phyloP scores from a whole-genome alignment of 768 basidiomycete genomes.

The Roridomyces roridus region DNA sequence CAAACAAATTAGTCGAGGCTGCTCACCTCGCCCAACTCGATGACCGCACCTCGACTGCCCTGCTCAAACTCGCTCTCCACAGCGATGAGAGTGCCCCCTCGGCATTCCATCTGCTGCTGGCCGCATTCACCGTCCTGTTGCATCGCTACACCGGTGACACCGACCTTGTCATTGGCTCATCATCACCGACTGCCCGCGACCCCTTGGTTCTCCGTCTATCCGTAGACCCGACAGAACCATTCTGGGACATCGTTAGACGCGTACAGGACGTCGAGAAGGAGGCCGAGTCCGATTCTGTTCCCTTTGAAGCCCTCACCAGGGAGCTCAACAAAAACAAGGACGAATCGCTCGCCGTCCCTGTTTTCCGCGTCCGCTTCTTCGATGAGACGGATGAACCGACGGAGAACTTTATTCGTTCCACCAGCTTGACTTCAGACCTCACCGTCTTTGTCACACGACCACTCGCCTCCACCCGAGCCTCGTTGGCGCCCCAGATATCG shows the following conservation, averaged over 20 bases:
- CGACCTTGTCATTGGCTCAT: constrained; percentile 90
- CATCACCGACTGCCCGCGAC: constrained; percentile 73
- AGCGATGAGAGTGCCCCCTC: constrained; percentile 74
- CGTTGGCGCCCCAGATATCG: constrained; percentile 76
- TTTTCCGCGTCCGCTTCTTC: constrained; percentile 97
- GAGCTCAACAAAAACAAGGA: constrained; percentile 73
- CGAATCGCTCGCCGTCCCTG: constrained; percentile 62
- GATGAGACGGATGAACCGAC: constrained; percentile 83
- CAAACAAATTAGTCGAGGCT: constrained; percentile 85
- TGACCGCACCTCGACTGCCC: constrained; percentile 73
- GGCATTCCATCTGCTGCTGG: constrained; percentile 88
- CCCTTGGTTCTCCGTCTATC: constrained; percentile 86
- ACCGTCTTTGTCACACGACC: constrained; percentile 87
- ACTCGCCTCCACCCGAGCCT: constrained; percentile 67
- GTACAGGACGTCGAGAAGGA: constrained; percentile 86
- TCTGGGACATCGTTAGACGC: constrained; percentile 86
- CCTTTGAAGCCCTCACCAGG: constrained; percentile 77
- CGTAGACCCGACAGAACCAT: constrained; percentile 85
- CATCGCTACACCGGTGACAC: constrained; percentile 97
- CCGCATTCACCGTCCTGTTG: constrained; percentile 90
- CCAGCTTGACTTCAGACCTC: constrained; percentile 88
- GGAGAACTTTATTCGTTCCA: constrained; percentile 78
- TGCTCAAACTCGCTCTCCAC: constrained; percentile 83
- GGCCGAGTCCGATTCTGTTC: constrained; percentile 80
- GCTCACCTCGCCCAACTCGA: constrained; percentile 76